A percentile compares a stretch with the other conserved stretches of the same genome.
These are phyloP conservation scores for Fusarium camptoceras DNA, from an alignment of 2,329 filamentous ascomycete species.

Conservation along the genomic window DNA sequence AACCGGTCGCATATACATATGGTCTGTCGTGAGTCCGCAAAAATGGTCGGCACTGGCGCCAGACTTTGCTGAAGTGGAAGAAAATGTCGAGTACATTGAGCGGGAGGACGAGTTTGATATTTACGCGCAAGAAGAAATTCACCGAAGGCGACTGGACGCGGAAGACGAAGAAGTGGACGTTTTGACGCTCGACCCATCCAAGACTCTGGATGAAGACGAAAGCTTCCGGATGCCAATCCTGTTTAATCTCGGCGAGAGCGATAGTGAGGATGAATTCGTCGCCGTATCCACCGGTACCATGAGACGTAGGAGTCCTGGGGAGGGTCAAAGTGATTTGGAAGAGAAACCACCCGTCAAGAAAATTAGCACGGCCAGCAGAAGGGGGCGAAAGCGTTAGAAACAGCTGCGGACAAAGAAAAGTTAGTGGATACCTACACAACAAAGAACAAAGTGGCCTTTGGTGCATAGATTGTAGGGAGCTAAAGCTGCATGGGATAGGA, in stretches of 20 bases:
- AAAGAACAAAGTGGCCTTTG: constrained; percentile 39
- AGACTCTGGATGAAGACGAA: constrained; percentile 68
- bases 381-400: constrained; percentile 53
- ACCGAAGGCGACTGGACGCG: constrained; percentile 87
- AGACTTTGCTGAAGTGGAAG: constrained; percentile 96
- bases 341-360: constrained; percentile 58
- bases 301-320: constrained; percentile 84
- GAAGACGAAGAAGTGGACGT: constrained; percentile 97
- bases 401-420: constrained; percentile 6
- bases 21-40: constrained; percentile 94
- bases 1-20: constrained; percentile 92
- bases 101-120: constrained; percentile 98
- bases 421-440: constrained; percentile 1
- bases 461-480: constrained; percentile 6
- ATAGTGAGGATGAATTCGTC: constrained; percentile 90
- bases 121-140: constrained; percentile 92
- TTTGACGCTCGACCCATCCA: constrained; percentile 77
- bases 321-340: constrained; percentile 70
- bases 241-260: constrained; percentile 92
- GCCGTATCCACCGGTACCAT: constrained; percentile 82
- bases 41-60: constrained; percentile 97
- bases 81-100: constrained; percentile 97
- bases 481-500: constrained; percentile 27
- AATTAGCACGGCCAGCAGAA: constrained; percentile 47
- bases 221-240: constrained; percentile 93